Base-by-base conservation (phyloP, 1,139 yeast genomes). In the Pichia inconspicua region DNA sequence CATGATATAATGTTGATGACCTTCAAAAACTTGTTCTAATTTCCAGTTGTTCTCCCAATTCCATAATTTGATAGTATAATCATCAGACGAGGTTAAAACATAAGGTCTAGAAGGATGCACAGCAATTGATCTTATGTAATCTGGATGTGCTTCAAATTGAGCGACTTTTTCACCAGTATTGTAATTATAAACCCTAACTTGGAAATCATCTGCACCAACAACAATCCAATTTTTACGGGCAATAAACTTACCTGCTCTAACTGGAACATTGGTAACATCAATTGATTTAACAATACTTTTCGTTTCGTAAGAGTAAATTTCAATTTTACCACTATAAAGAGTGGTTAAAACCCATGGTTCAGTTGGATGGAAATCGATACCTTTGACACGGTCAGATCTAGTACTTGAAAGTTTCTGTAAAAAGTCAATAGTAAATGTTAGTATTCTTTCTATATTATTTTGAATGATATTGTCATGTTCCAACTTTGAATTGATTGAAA, bases 71-170 rank as follows among this genome's bases (percentile, higher is more conserved):
- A 94, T 79, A 40, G 95, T 78, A 72, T 86, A 80, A 66, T 92
- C 98, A 69, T 92, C 98, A 46, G 95, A 84, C 45, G 92, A 87
- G 5, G 97, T 85, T 60, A 92, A 74, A 46, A 92, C 75, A 59
- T 85, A 86, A 22, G 97, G 94, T 67, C 86, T 86, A 37, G 94
- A 75, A 42, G 97, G 97, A 68, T 92, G 98, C 40, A 92, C 95
- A 9, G 96, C 92, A 58, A 92, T 78, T 47, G 87, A 80, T 66
- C 98, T 82, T 61, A 92, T 86, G 66, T 92, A 94, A 67, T 94
- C 98, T 7, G 96, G 96, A 64, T 92, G 98, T 6, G 97, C 98
- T 70, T 94, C 98, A 63, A 90, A 92, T 69, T 90, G 97, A 43
- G 86, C 77, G 53, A 94, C 78, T 66, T 88, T 89, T 67, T 92